Evolutionary conservation across 495 filamentous ascomycete genomes (phyloP).

Genomic region (Neurospora africana): DNA sequence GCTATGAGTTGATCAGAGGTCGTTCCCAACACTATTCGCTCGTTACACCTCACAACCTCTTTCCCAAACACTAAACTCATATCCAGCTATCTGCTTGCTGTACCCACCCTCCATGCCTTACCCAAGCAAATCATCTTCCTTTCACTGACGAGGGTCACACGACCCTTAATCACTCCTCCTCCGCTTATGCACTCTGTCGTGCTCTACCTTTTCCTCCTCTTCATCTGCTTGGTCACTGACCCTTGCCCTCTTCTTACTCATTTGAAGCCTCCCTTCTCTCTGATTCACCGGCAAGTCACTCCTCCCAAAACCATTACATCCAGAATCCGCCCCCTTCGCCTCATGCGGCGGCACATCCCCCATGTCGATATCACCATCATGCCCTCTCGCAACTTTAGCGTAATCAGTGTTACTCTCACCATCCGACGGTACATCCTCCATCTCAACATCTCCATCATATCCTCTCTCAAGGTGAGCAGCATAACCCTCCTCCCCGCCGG

Average conservation of each 20-base stretch:
- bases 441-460: not conserved
- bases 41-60: not conserved
- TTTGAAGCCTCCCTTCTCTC: not conserved
- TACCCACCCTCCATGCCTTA: not conserved
- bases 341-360: not conserved
- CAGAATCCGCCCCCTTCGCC: not conserved
- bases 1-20: not conserved
- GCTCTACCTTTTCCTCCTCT: not conserved
- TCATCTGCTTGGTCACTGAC: not conserved
- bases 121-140: not conserved
- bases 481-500: not conserved
- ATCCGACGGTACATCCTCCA: not conserved
- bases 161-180: not conserved
- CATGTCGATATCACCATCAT: not conserved
- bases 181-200: not conserved
- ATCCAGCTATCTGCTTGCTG: not conserved
- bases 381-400: not conserved
- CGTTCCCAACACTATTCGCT: not conserved
- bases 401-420: not conserved
- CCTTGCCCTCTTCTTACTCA: not conserved
- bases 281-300: not conserved
- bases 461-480: not conserved
- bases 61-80: not conserved
- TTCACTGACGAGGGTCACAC: not conserved
- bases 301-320: not conserved